These are phyloP conservation scores for Trypanosoma caninum DNA, from an alignment of 208 protist species.

Conservation along the genomic window DNA sequence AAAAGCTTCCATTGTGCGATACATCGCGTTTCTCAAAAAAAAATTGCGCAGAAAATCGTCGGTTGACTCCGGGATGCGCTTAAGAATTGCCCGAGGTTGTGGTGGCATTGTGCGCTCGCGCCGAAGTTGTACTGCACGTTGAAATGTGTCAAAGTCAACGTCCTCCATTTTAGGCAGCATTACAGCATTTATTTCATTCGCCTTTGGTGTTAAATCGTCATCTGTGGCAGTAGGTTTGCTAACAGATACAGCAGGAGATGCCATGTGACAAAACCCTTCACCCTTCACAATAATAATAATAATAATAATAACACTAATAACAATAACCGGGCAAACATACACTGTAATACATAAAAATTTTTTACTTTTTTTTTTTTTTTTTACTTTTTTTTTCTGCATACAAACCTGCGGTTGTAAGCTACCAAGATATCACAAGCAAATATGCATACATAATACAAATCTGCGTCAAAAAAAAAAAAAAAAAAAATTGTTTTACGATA, in stretches of 20 bases:
- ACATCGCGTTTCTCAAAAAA: constrained; percentile 78
- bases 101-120: constrained; percentile 53
- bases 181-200: not conserved
- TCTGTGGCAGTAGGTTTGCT: not conserved
- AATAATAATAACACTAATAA: too few relatives aligned
- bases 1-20: constrained; percentile 76
- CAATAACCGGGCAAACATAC: not conserved
- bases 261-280: constrained; percentile 4
- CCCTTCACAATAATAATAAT: too few relatives aligned
- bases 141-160: constrained; percentile 64
- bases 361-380: constrained; percentile 2
- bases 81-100: constrained; percentile 72
- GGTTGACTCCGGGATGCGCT: constrained; percentile 88
- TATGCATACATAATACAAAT: too few relatives aligned
- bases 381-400: not conserved
- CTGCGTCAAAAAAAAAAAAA: not conserved
- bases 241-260: not conserved
- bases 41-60: constrained; percentile 94
- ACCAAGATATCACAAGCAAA: too few relatives aligned
- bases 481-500: not conserved
- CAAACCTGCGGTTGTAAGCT: not conserved
- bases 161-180: constrained; percentile 27
- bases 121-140: constrained; percentile 47
- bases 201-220: not conserved
- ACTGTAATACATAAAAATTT: not conserved